These are phyloP conservation scores for Calonectria pseudoreteaudii DNA, from an alignment of 2,329 filamentous ascomycete genomes.

Conservation along the genomic window DNA sequence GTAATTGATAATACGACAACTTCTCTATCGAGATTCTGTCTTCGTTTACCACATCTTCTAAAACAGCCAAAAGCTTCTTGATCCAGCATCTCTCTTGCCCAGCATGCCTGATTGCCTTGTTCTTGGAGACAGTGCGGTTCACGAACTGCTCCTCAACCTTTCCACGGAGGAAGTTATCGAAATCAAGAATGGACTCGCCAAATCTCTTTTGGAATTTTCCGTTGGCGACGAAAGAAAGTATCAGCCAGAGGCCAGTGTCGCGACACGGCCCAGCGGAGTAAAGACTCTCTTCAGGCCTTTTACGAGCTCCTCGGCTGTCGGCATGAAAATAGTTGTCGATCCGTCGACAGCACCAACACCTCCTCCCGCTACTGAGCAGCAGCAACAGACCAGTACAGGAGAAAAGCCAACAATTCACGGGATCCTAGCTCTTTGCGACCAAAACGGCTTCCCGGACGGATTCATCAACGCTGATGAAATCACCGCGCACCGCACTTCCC, in stretches of 20 bases:
- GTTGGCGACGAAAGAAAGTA: conserved; percentile 30
- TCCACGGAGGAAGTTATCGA: conserved; percentile 25
- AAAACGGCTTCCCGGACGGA: background rate
- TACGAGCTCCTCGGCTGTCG: conserved; percentile 31
- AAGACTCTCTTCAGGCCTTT: conserved; percentile 42
- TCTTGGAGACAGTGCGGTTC: conserved; percentile 31
- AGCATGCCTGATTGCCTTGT: conserved; percentile 20
- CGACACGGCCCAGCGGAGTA: conserved; percentile 37
- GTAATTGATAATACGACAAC: background rate
- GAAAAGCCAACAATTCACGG: conserved; percentile 25
- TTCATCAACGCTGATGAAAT: background rate
- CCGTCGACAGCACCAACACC: conserved; percentile 18
- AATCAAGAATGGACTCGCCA: conserved; percentile 24
- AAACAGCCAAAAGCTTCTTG: too few species aligned
- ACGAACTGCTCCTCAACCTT: conserved; percentile 31
- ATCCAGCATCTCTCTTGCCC: background rate
- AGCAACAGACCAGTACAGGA: background rate
- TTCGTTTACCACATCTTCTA: background rate
- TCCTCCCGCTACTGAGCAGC: background rate
- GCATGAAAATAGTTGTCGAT: conserved; percentile 40
- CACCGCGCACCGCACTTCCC: conserved; percentile 75
- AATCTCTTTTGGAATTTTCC: conserved; percentile 32
- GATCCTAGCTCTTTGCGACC: conserved; percentile 29
- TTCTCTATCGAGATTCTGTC: background rate
- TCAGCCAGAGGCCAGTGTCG: conserved; percentile 33